phyloP scores from a whole-genome alignment of 768 basidiomycete species.

The Krasilnikovozyma curviuscula region DNA sequence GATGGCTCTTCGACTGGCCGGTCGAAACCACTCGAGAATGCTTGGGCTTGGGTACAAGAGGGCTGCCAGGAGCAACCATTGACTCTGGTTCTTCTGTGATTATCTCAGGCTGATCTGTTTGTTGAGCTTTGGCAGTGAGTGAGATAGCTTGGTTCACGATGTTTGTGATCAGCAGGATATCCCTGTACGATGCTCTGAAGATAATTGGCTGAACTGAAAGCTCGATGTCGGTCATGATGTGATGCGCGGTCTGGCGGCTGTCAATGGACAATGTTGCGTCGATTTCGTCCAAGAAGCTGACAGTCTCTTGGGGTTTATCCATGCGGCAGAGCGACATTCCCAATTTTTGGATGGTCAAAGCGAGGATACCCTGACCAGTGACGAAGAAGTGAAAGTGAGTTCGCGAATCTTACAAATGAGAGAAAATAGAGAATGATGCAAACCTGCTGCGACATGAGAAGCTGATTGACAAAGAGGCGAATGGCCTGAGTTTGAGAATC shows the following conservation, averaged over 20 bases:
- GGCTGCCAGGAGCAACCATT: too few relatives aligned
- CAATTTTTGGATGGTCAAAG: conserved; percentile 55
- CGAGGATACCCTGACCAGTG: conserved; percentile 51
- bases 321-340: conserved; percentile 90
- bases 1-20: too few relatives aligned
- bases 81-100: too few relatives aligned
- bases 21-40: too few relatives aligned
- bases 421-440: not conserved
- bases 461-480: conserved; percentile 57
- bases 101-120: too few relatives aligned
- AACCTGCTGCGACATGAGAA: conserved; percentile 82
- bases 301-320: conserved; percentile 61
- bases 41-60: too few relatives aligned
- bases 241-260: conserved; percentile 35
- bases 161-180: conserved; percentile 63
- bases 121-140: too few relatives aligned
- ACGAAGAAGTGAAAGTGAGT: not conserved
- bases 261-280: conserved; percentile 76
- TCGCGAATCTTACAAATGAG: conserved; percentile 1
- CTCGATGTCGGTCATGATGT: conserved; percentile 62
- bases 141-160: conserved; percentile 62
- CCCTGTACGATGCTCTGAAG: conserved; percentile 85
- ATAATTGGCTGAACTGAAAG: conserved; percentile 62
- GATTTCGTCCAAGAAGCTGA: conserved; percentile 81
- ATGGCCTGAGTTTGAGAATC: conserved; percentile 68